A percentile compares a stretch with the other conserved stretches of the same genome.
Conservation (phyloP, 805 yeast species). For the Yarrowia divulgata region DNA sequence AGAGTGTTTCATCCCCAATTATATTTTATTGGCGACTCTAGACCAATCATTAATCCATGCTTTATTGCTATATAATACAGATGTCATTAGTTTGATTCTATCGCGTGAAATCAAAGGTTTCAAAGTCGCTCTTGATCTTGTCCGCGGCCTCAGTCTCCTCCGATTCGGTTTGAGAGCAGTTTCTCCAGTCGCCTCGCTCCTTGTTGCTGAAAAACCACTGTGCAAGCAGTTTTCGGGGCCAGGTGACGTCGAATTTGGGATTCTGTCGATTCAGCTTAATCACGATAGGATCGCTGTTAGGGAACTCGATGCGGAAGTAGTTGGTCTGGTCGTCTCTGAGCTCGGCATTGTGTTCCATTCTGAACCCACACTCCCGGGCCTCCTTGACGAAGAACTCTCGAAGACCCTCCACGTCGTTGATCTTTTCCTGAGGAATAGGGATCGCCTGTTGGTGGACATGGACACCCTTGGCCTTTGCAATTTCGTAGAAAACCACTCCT, state of each 20-base stretch:
- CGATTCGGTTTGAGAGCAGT: slow-evolving; percentile 68
- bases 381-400: slow-evolving; percentile 38
- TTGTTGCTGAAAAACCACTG: slow-evolving; percentile 61
- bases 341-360: slow-evolving; percentile 25
- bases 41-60: not conserved
- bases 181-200: slow-evolving; percentile 75
- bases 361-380: slow-evolving; percentile 33
- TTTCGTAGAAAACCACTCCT: slow-evolving; percentile 69
- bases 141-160: slow-evolving; percentile 72
- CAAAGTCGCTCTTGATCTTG: slow-evolving; percentile 63
- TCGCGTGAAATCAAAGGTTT: slow-evolving; percentile 60
- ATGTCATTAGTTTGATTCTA: slow-evolving; percentile 10
- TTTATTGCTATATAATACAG: slow-evolving; percentile 10
- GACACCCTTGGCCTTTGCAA: slow-evolving; percentile 66
- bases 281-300: slow-evolving; percentile 38
- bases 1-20: no score
- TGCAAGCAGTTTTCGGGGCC: slow-evolving; percentile 83
- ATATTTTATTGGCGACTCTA: no score
- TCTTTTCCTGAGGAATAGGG: slow-evolving; percentile 63
- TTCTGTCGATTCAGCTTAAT: slow-evolving; percentile 40
- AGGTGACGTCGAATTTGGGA: slow-evolving; percentile 70
- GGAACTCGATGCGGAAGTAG: slow-evolving; percentile 44
- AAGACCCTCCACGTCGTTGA: slow-evolving; percentile 42
- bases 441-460: slow-evolving; percentile 81
- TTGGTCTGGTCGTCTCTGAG: slow-evolving; percentile 48